A percentile compares a stretch with the other conserved stretches of the same genome.
Evolutionary conservation across 108 stramenopile genomes (phyloP).

Genomic region (Fistulifera pelliculosa): DNA sequence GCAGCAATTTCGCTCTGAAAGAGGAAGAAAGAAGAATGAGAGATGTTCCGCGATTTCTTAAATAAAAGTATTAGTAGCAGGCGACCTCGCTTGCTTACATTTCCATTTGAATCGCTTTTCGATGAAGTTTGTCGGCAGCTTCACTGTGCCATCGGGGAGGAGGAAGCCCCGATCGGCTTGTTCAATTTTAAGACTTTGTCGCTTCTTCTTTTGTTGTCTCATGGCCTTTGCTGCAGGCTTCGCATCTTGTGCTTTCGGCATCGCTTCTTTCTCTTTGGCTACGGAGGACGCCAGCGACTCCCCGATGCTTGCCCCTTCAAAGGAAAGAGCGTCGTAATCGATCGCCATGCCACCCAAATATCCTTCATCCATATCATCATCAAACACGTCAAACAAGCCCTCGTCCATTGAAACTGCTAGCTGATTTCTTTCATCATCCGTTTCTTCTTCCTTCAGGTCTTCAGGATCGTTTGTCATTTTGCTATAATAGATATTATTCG

Average conservation of each 20-base stretch:
- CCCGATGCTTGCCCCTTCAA: not conserved
- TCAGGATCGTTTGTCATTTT: not conserved
- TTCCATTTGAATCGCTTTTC: conserved; percentile 18
- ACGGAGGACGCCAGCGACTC: not conserved
- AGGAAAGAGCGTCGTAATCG: conserved; percentile 1
- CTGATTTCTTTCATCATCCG: not conserved
- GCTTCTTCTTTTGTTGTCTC: not conserved
- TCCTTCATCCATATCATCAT: conserved; percentile 3
- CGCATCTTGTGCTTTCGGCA: no score
- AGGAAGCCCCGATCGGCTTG: conserved; percentile 2
- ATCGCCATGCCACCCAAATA: not conserved
- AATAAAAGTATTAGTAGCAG: not conserved
- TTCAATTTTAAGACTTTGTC: conserved; percentile 1
- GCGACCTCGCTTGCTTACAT: conserved; percentile 19
- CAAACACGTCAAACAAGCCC: not conserved
- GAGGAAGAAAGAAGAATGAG: conserved; percentile 1
- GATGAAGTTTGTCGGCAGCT: conserved; percentile 11
- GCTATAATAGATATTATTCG: no score
- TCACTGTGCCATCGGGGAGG: conserved; percentile 17
- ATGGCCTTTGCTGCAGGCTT: not conserved
- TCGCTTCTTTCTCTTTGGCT: not conserved
- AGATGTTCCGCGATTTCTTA: not conserved
- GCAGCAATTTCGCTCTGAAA: conserved; percentile 16
- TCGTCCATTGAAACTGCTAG: not conserved
- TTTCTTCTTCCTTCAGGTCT: not conserved